These are phyloP conservation scores for Onygena corvina DNA, from an alignment of 2,329 filamentous ascomycete species.

Conservation along the genomic window DNA sequence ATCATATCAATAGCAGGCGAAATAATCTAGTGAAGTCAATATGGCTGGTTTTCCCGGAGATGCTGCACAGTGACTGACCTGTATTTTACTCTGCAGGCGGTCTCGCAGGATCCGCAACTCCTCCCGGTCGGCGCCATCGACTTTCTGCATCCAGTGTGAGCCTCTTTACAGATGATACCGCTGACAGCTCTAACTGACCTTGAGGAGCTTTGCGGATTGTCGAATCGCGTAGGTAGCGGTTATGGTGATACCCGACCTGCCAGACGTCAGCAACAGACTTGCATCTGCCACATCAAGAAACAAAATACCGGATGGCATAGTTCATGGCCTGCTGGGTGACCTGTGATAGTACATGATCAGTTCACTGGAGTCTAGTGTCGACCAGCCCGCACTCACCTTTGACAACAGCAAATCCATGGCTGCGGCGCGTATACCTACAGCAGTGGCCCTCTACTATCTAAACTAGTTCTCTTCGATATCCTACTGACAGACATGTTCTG, in stretches of 20 bases:
- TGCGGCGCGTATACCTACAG: too few species aligned
- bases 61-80: conserved; percentile 36
- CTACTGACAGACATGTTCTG: too few species aligned
- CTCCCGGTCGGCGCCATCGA: conserved; percentile 58
- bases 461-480: too few species aligned
- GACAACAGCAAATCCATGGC: conserved; percentile 59
- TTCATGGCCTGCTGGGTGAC: conserved; percentile 72
- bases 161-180: neutral
- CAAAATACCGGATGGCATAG: conserved; percentile 60
- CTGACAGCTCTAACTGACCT: conserved; percentile 34
- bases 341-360: conserved; percentile 25
- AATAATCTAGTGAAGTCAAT: conserved; percentile 49
- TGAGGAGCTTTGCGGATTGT: conserved; percentile 66
- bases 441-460: too few species aligned
- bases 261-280: neutral
- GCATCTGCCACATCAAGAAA: neutral
- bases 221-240: conserved; percentile 76
- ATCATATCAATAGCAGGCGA: conserved; percentile 87
- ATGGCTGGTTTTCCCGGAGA: neutral
- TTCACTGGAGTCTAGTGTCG: neutral
- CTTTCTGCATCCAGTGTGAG: conserved; percentile 36
- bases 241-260: conserved; percentile 63
- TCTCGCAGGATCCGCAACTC: conserved; percentile 62
- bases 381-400: conserved; percentile 36
- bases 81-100: conserved; percentile 73